phyloP scores from a whole-genome alignment of 768 basidiomycete genomes.

The Myochromella boudieri region DNA sequence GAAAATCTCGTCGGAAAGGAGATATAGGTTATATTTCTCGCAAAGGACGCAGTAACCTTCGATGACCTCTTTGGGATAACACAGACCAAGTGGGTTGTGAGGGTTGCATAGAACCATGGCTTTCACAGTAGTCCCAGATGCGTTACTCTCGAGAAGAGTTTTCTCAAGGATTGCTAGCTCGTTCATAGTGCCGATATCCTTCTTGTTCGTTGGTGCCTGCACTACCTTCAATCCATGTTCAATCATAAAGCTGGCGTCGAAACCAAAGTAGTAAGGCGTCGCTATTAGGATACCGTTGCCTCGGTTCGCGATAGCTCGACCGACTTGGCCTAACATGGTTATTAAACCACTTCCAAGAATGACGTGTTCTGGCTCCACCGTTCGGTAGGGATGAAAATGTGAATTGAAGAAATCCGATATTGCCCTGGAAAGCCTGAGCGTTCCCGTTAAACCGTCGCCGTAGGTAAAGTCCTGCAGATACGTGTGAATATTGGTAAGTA shows the following conservation, averaged over 20 bases:
- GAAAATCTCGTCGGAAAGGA: conserved; percentile 30
- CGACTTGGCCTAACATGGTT: conserved; percentile 12
- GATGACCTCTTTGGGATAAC: conserved; percentile 19
- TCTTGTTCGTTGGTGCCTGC: conserved; percentile 4
- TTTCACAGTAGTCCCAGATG: conserved; percentile 17
- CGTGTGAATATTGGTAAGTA: background rate
- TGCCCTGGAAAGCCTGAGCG: conserved; percentile 12
- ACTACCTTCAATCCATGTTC: conserved; percentile 9
- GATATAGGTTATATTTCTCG: conserved; percentile 23
- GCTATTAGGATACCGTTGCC: conserved; percentile 18
- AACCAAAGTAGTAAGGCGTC: conserved; percentile 20
- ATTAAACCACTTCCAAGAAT: conserved; percentile 16
- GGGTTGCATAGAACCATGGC: conserved; percentile 29
- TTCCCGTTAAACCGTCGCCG: conserved; percentile 13
- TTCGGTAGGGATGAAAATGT: conserved; percentile 12
- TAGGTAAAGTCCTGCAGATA: conserved; percentile 20
- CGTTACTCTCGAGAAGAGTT: conserved; percentile 13
- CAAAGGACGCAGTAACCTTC: conserved; percentile 17
- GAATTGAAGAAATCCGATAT: conserved; percentile 14
- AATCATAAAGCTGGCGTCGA: conserved; percentile 10
- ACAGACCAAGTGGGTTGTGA: conserved; percentile 28
- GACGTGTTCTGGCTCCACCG: conserved; percentile 11
- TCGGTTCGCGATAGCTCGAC: conserved; percentile 13
- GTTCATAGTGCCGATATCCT: conserved; percentile 11
- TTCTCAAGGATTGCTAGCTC: conserved; percentile 20